Conservation (phyloP, 148 eudicot species). For the Oxyria digyna region DNA sequence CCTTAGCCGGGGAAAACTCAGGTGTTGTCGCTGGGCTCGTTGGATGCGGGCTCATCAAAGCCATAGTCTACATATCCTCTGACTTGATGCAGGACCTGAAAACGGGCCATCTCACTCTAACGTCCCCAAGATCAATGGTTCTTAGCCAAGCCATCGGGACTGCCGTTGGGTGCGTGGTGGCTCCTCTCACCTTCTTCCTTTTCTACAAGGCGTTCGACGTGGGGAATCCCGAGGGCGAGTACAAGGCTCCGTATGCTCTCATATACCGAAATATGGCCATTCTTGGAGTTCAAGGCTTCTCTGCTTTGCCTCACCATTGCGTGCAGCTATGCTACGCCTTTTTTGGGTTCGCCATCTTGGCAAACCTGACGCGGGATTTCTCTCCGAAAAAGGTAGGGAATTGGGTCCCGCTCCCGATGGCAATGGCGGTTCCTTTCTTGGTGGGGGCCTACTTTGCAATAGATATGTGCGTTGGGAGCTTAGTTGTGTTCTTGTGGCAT, state of each 20-base stretch:
- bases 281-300: conserved; percentile 48
- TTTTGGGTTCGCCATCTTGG: conserved; percentile 31
- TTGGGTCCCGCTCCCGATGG: conserved; percentile 54
- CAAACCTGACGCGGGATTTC: conserved; percentile 35
- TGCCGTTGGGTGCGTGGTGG: conserved; percentile 40
- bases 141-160: conserved; percentile 54
- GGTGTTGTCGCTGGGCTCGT: conserved; percentile 51
- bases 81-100: conserved; percentile 58
- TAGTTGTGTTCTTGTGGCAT: conserved; percentile 36
- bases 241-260: conserved; percentile 54
- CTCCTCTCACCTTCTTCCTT: conserved; percentile 39
- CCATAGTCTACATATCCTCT: conserved; percentile 37
- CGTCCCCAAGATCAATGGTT: conserved; percentile 57
- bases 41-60: conserved; percentile 44
- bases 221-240: conserved; percentile 53
- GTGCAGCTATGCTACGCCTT: conserved; percentile 43
- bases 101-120: conserved; percentile 46
- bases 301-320: conserved; percentile 52
- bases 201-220: conserved; percentile 56
- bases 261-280: conserved; percentile 54
- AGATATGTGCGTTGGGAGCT: conserved; percentile 51
- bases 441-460: conserved; percentile 50
- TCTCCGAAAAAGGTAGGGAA: conserved; percentile 25
- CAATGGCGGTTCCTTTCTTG: conserved; percentile 52
- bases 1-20: conserved; percentile 34